Percentiles rank a stretch among this genome's conserved stretches.
These are phyloP conservation scores for Saccharomyces hybrid DNA, from an alignment of 1,139 yeast species.

Conservation along the genomic window DNA sequence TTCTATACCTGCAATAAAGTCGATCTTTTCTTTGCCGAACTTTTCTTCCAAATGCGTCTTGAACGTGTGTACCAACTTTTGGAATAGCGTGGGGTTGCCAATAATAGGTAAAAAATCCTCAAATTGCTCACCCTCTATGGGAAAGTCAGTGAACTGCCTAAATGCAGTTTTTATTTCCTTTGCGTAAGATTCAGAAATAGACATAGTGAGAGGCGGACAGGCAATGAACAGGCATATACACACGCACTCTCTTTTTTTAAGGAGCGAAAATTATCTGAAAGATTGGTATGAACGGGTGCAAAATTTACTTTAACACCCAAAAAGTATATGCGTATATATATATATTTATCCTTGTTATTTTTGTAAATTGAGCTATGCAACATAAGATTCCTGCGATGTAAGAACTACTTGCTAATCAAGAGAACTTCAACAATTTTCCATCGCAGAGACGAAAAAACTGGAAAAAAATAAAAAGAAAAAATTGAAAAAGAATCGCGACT, in stretches of 20 bases:
- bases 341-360: background rate
- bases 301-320: background rate
- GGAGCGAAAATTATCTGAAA: background rate
- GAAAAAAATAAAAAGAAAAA: background rate
- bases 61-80: constrained; percentile 67
- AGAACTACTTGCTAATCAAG: background rate
- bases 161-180: constrained; percentile 50
- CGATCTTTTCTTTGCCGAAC: constrained; percentile 49
- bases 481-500: background rate
- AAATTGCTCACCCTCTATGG: constrained; percentile 74
- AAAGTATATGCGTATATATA: background rate
- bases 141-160: constrained; percentile 82
- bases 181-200: constrained; percentile 36
- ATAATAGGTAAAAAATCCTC: constrained; percentile 91
- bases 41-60: constrained; percentile 54
- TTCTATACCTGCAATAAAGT: constrained; percentile 83
- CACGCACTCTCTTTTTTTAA: background rate
- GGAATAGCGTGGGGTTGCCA: constrained; percentile 67
- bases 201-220: background rate
- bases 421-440: background rate
- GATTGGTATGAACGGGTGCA: background rate
- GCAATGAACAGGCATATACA: background rate
- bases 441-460: background rate
- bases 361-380: background rate
- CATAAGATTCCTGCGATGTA: background rate